phyloP scores from a whole-genome alignment of 2,329 filamentous ascomycete genomes.

The Paecilomyces sp. region DNA sequence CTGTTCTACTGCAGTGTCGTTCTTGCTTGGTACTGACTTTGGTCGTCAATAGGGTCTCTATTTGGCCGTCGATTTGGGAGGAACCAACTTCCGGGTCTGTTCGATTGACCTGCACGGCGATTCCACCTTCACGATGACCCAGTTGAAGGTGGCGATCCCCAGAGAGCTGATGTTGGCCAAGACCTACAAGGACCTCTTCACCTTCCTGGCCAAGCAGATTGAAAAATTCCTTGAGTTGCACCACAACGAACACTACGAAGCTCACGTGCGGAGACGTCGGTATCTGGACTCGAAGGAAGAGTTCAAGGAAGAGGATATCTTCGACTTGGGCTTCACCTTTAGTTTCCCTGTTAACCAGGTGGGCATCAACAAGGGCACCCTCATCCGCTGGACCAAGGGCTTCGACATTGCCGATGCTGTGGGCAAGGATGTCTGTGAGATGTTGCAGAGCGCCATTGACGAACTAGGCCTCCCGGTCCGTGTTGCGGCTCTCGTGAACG shows the following conservation, averaged over 20 bases:
- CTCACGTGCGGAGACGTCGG: conserved; percentile 58
- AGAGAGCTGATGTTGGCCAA: conserved; percentile 83
- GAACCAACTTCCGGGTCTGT: conserved; percentile 97
- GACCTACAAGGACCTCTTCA: conserved; percentile 78
- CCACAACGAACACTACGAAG: conserved; percentile 78
- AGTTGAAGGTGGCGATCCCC: conserved; percentile 87
- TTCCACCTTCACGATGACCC: conserved; percentile 88
- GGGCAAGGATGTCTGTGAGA: conserved; percentile 86
- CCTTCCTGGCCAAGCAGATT: conserved; percentile 88
- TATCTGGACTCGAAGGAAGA: conserved; percentile 53
- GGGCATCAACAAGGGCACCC: conserved; percentile 87
- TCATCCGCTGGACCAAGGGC: conserved; percentile 98
- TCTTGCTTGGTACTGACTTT: conserved; percentile 5
- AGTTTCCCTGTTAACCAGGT: conserved; percentile 93
- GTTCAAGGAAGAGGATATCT: conserved; percentile 66
- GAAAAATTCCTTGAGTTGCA: conserved; percentile 80
- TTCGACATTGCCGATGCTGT: conserved; percentile 94
- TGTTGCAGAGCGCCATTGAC: conserved; percentile 87
- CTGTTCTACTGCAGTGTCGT: conserved; percentile 9
- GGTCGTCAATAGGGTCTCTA: conserved; percentile 66
- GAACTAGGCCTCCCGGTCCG: conserved; percentile 77
- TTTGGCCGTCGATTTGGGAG: conserved; percentile 93
- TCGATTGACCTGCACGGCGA: conserved; percentile 90
- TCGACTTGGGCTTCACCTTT: conserved; percentile 97
- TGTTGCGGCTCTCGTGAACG: conserved; percentile 94